Evolutionary conservation across 1,139 yeast species (phyloP).

Genomic region (Komagataea norvegica): DNA sequence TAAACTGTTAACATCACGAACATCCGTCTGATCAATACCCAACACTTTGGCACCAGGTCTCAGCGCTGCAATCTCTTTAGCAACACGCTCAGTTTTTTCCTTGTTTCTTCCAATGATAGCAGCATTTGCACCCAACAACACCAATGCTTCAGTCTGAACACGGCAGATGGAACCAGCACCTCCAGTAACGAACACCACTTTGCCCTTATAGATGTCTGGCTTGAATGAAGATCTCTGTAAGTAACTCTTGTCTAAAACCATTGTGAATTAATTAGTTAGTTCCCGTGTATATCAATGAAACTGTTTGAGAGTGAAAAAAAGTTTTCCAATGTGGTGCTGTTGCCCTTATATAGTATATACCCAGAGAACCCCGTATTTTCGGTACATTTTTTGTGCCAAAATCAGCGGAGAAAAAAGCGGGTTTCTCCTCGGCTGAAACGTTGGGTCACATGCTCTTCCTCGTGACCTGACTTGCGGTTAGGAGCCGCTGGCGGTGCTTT

Average conservation of each 20-base stretch:
- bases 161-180: slow-evolving; percentile 93
- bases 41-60: slow-evolving; percentile 61
- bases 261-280: background rate
- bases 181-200: slow-evolving; percentile 88
- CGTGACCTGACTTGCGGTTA: too few relatives aligned
- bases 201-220: slow-evolving; percentile 66
- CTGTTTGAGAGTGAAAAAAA: background rate
- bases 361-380: too few relatives aligned
- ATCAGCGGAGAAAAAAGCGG: background rate
- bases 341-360: background rate
- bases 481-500: too few relatives aligned
- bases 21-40: slow-evolving; percentile 70
- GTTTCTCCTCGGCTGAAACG: background rate
- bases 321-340: background rate
- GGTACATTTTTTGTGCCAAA: slow-evolving; percentile 1
- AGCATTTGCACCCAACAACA: slow-evolving; percentile 78
- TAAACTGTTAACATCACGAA: slow-evolving; percentile 58
- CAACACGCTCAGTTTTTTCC: slow-evolving; percentile 60
- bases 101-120: slow-evolving; percentile 76
- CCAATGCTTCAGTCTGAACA: slow-evolving; percentile 79
- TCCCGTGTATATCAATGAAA: background rate
- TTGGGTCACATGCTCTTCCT: background rate
- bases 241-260: slow-evolving; percentile 25
- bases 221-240: slow-evolving; percentile 35
- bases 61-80: slow-evolving; percentile 53